A percentile compares a stretch with the other conserved stretches of the same genome.
These are phyloP conservation scores for Tetrahymena thermophila DNA, from an alignment of 73 alveolate species.

Conservation along the genomic window DNA sequence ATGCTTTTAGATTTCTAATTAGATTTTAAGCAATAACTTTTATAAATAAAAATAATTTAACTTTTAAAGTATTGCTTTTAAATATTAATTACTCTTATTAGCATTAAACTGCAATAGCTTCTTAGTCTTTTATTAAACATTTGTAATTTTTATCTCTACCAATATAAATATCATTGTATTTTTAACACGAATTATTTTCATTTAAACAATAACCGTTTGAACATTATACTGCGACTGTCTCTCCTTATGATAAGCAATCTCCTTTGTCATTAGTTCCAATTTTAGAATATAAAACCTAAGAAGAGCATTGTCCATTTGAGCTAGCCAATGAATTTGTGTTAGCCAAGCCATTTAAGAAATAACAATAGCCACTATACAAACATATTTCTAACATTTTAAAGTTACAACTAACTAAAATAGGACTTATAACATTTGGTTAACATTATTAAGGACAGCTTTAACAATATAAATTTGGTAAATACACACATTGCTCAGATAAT, in stretches of 20 bases:
- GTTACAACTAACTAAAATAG: neutral
- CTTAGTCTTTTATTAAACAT: neutral
- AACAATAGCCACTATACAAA: neutral
- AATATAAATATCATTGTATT: too few species aligned
- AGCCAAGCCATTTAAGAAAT: neutral
- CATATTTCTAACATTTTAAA: neutral
- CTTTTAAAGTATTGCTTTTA: too few species aligned
- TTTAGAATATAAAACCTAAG: neutral
- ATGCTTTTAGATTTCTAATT: too few species aligned
- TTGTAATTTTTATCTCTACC: neutral
- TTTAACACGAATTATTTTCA: neutral
- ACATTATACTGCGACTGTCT: neutral
- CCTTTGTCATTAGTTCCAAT: neutral
- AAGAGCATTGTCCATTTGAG: neutral
- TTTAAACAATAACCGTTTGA: neutral
- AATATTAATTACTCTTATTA: neutral
- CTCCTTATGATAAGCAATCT: neutral
- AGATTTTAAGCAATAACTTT: neutral
- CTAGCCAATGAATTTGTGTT: neutral
- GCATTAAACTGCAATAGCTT: neutral
- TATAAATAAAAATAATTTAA: too few species aligned
- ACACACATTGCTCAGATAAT: neutral
- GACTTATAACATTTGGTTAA: neutral
- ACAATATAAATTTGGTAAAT: neutral
- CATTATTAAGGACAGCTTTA: neutral